phyloP scores from a whole-genome alignment of 2,329 filamentous ascomycete species.

The Seiridium unicorne region DNA sequence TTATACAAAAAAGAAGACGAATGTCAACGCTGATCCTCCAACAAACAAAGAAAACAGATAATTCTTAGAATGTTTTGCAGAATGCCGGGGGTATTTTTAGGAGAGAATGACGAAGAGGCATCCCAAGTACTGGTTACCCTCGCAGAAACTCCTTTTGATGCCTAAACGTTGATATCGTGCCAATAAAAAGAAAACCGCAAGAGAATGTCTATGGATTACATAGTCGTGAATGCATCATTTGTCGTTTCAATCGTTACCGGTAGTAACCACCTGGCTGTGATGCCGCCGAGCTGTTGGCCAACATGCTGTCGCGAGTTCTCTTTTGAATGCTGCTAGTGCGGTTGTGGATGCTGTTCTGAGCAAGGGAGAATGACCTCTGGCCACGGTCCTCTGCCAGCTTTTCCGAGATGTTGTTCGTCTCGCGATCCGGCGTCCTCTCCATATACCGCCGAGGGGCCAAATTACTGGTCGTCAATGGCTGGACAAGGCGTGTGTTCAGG shows the following conservation, averaged over 20 bases:
- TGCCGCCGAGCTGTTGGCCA: slow-evolving; percentile 37
- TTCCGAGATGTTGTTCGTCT: slow-evolving; percentile 33
- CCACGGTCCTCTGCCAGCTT: slow-evolving; percentile 38
- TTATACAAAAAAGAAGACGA: slow-evolving; percentile 3
- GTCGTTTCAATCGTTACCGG: slow-evolving; percentile 37
- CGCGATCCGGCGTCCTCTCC: slow-evolving; percentile 43
- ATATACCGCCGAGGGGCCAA: slow-evolving; percentile 43
- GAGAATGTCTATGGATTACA: not conserved
- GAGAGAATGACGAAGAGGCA: not conserved
- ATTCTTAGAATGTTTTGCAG: not conserved
- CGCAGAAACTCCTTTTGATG: not conserved
- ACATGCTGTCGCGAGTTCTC: slow-evolving; percentile 41
- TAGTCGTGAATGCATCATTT: slow-evolving; percentile 26
- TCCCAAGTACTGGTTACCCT: not conserved
- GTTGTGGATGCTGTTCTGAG: slow-evolving; percentile 38
- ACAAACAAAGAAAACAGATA: not conserved
- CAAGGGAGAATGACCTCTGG: slow-evolving; percentile 44
- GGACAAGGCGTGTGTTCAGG: slow-evolving; percentile 44
- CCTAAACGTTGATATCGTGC: not conserved
- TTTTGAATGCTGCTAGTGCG: slow-evolving; percentile 45
- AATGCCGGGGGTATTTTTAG: not conserved
- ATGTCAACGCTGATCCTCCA: not conserved
- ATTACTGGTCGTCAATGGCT: slow-evolving; percentile 34
- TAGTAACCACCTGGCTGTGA: slow-evolving; percentile 38
- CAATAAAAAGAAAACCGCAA: not conserved